Conservation (phyloP, 257 asterid species). For the Rhazya stricta region DNA sequence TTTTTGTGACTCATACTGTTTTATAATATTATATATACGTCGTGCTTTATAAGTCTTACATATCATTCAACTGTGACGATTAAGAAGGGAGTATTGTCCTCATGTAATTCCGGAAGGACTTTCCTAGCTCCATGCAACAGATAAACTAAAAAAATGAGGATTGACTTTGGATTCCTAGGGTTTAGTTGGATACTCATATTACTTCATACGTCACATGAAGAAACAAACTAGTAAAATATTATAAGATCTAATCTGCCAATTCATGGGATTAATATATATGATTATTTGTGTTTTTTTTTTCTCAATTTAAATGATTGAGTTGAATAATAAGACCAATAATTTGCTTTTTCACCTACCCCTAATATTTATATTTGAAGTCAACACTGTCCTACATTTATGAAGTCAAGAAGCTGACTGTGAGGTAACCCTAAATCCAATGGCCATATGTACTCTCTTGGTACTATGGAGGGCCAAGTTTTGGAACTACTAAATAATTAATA, state of each 20-base stretch:
- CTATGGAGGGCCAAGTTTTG: no score
- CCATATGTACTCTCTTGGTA: not conserved
- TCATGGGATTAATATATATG: not conserved
- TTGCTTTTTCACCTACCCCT: constrained; percentile 3
- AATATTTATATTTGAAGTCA: constrained; percentile 3
- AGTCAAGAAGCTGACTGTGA: not conserved
- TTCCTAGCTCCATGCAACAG: not conserved
- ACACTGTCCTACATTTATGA: not conserved
- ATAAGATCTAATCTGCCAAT: not conserved
- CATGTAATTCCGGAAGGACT: not conserved
- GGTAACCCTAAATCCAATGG: not conserved
- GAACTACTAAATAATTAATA: no score
- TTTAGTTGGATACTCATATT: constrained; percentile 28
- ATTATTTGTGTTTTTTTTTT: not conserved
- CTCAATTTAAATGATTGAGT: not conserved
- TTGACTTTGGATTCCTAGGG: constrained; percentile 43
- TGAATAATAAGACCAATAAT: not conserved
- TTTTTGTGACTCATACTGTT: no score
- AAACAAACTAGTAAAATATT: not conserved
- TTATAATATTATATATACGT: no score
- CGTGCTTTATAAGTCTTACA: no score
- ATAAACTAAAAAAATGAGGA: not conserved
- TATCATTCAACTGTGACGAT: no score
- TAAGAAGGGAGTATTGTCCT: no score
- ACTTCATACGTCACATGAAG: not conserved